These are phyloP conservation scores for Tolypocladium tropicale DNA, from an alignment of 2,329 filamentous ascomycete species.

Conservation along the genomic window DNA sequence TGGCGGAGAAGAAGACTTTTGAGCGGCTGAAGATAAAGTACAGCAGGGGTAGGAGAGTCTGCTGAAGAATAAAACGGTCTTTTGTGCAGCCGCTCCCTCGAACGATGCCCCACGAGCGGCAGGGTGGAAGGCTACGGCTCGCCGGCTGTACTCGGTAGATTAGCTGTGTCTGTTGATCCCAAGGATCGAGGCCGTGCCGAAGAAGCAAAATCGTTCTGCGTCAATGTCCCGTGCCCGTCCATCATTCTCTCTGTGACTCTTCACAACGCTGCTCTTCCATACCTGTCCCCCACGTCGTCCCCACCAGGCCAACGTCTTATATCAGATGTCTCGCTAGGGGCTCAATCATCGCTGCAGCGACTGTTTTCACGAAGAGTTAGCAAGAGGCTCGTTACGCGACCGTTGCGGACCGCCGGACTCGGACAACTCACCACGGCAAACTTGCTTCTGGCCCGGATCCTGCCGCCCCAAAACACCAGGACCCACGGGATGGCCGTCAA, in stretches of 20 bases:
- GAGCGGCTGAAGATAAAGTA: not conserved
- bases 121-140: not conserved
- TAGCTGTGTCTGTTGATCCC: too few species aligned
- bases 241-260: not conserved
- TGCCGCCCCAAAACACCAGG: constrained; percentile 66
- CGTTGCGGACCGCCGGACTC: not conserved
- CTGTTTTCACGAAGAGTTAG: not conserved
- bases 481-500: constrained; percentile 84
- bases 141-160: not conserved
- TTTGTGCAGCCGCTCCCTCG: too few species aligned
- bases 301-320: too few species aligned
- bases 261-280: too few species aligned
- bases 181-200: too few species aligned
- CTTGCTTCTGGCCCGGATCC: constrained; percentile 64
- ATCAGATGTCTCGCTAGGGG: too few species aligned
- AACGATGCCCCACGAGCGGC: too few species aligned
- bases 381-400: not conserved
- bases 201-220: too few species aligned
- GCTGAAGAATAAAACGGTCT: not conserved
- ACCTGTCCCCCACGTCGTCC: too few species aligned
- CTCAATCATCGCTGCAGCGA: not conserved
- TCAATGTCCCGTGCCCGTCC: too few species aligned
- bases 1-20: not conserved
- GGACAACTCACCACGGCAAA: constrained; percentile 55
- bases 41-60: not conserved